Percentiles rank a stretch among this genome's conserved stretches.
Conservation (phyloP, 768 basidiomycete species). For the Mycena albidolilacea region DNA sequence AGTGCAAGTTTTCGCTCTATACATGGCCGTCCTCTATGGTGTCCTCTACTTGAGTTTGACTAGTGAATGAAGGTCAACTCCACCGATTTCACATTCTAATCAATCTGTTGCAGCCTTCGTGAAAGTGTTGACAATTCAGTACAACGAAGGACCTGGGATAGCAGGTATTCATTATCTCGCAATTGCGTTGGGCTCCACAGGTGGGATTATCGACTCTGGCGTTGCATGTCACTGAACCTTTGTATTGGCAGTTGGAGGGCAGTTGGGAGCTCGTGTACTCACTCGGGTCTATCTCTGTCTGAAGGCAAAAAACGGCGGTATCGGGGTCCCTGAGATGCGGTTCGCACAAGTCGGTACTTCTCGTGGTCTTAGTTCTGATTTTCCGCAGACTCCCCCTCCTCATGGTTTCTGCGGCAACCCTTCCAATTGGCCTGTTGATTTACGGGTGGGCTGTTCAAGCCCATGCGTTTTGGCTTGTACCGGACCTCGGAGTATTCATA, state of each 20-base stretch:
- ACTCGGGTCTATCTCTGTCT: slow-evolving; percentile 64
- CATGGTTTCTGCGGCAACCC: too few species aligned
- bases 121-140: slow-evolving; percentile 64
- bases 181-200: slow-evolving; percentile 66
- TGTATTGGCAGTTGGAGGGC: slow-evolving; percentile 50
- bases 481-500: slow-evolving; percentile 62
- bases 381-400: slow-evolving; percentile 43
- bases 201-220: slow-evolving; percentile 53
- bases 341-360: slow-evolving; percentile 25
- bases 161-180: slow-evolving; percentile 75
- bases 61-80: too few species aligned
- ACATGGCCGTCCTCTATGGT: too few species aligned
- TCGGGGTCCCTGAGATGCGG: slow-evolving; percentile 70
- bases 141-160: slow-evolving; percentile 65
- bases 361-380: slow-evolving; percentile 20
- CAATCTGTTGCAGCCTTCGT: slow-evolving; percentile 58
- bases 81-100: too few species aligned
- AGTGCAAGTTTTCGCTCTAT: too few species aligned
- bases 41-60: too few species aligned
- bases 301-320: slow-evolving; percentile 63
- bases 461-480: slow-evolving; percentile 69
- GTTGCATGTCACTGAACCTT: not conserved
- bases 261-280: slow-evolving; percentile 58
- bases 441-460: slow-evolving; percentile 23
- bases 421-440: too few species aligned